These are phyloP conservation scores for Hanseniaspora lachancei DNA, from an alignment of 805 yeast species.

Conservation along the genomic window DNA sequence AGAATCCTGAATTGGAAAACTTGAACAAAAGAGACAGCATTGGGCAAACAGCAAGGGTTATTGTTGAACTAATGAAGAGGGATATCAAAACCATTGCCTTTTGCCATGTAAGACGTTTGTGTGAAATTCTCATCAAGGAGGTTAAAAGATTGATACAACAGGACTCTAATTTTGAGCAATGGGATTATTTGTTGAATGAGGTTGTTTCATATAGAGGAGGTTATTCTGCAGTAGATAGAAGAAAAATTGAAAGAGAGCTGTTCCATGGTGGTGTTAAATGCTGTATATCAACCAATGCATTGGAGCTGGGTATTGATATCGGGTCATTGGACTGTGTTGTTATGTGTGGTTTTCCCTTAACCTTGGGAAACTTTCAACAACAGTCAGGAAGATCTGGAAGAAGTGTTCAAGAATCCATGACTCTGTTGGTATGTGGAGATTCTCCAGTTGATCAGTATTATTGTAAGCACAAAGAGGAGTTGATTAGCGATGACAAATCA, in stretches of 20 bases:
- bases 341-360: constrained; percentile 83
- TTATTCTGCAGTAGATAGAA: constrained; percentile 70
- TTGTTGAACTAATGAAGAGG: constrained; percentile 50
- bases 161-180: constrained; percentile 30
- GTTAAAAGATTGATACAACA: constrained; percentile 33
- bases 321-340: constrained; percentile 86
- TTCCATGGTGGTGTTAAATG: constrained; percentile 75
- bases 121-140: constrained; percentile 79
- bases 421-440: constrained; percentile 68
- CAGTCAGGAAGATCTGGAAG: constrained; percentile 97
- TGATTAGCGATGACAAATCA: constrained; percentile 33
- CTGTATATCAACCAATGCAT: constrained; percentile 85
- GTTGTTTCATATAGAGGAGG: constrained; percentile 95
- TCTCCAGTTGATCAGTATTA: constrained; percentile 81
- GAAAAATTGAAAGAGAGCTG: constrained; percentile 81
- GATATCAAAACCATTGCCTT: constrained; percentile 77
- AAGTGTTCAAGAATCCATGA: constrained; percentile 69
- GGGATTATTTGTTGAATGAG: constrained; percentile 37
- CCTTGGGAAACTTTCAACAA: constrained; percentile 79
- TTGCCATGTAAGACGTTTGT: constrained; percentile 72
- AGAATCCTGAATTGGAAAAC: constrained; percentile 68
- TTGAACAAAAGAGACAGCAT: constrained; percentile 50
- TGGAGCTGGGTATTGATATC: constrained; percentile 90
- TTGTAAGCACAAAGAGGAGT: constrained; percentile 37
- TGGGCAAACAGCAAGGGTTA: constrained; percentile 58